These are phyloP conservation scores for Albizia julibrissin DNA, from an alignment of 306 rosid species.

Conservation along the genomic window DNA sequence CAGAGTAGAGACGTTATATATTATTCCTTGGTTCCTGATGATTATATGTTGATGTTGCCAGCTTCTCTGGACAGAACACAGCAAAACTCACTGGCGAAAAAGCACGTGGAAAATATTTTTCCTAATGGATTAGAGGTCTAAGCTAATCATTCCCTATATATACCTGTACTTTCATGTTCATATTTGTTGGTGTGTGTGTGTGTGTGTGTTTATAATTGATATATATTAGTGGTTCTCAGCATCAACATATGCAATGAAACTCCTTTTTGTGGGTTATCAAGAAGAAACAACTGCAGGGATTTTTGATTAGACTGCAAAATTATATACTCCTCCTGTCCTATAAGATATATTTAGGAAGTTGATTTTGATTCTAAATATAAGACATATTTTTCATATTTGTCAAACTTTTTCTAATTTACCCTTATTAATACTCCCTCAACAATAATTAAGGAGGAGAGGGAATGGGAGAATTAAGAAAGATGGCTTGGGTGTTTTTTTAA, in stretches of 20 bases:
- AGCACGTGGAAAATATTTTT: slow-evolving; percentile 50
- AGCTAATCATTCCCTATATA: slow-evolving; percentile 18
- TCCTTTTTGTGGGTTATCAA: neutral
- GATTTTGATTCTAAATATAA: too few species aligned
- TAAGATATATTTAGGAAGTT: too few species aligned
- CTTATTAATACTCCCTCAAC: too few species aligned
- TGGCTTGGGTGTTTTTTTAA: too few species aligned
- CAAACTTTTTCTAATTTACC: too few species aligned
- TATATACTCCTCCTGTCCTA: neutral
- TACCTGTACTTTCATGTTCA: neutral
- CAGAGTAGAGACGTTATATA: neutral
- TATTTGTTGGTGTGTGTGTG: neutral
- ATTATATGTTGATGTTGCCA: slow-evolving; percentile 39
- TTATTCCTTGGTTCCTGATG: slow-evolving; percentile 19
- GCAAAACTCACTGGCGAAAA: slow-evolving; percentile 47
- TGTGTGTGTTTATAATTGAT: slow-evolving; percentile 10
- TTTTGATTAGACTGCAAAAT: slow-evolving; percentile 1
- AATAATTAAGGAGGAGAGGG: too few species aligned
- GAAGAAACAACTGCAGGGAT: neutral
- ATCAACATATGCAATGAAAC: neutral
- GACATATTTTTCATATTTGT: too few species aligned
- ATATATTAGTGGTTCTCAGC: neutral
- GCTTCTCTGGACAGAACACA: slow-evolving; percentile 46
- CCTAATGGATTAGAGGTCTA: slow-evolving; percentile 81
- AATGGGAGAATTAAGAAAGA: too few species aligned